Evolutionary conservation across 2,329 filamentous ascomycete genomes (phyloP).

Genomic region (Metarhizium brunneum): DNA sequence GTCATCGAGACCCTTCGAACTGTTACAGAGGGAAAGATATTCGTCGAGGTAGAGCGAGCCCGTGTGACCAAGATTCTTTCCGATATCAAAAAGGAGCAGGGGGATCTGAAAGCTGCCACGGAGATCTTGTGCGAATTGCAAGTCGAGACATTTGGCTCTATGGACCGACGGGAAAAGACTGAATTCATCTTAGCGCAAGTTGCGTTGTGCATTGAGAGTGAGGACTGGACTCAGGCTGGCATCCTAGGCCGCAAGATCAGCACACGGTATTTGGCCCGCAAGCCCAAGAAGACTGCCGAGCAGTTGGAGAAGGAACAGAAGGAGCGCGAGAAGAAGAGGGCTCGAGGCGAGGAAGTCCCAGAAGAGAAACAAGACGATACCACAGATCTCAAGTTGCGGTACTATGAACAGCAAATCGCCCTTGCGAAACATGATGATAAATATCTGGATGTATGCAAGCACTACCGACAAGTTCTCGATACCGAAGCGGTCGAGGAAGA

Average conservation of each 20-base stretch:
- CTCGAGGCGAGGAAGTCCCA: constrained; percentile 68
- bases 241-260: constrained; percentile 96
- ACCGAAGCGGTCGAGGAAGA: constrained; percentile 93
- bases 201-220: constrained; percentile 85
- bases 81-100: constrained; percentile 94
- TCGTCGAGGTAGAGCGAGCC: constrained; percentile 95
- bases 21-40: constrained; percentile 99
- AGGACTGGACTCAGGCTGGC: constrained; percentile 90
- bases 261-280: constrained; percentile 82
- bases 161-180: constrained; percentile 95
- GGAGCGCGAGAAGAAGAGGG: constrained; percentile 77
- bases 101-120: constrained; percentile 79
- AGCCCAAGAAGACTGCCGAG: constrained; percentile 82
- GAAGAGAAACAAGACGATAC: constrained; percentile 78
- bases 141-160: constrained; percentile 97
- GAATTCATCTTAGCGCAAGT: constrained; percentile 98
- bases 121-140: constrained; percentile 96
- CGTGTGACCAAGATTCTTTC: constrained; percentile 92
- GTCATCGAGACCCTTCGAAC: constrained; percentile 93
- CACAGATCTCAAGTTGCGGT: constrained; percentile 89
- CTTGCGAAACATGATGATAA: constrained; percentile 95
- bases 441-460: constrained; percentile 95
- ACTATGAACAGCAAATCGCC: constrained; percentile 95
- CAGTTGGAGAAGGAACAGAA: constrained; percentile 87
- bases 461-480: constrained; percentile 93